These are phyloP conservation scores for Trichoderma sp. DNA, from an alignment of 2,329 filamentous ascomycete genomes.

Conservation along the genomic window DNA sequence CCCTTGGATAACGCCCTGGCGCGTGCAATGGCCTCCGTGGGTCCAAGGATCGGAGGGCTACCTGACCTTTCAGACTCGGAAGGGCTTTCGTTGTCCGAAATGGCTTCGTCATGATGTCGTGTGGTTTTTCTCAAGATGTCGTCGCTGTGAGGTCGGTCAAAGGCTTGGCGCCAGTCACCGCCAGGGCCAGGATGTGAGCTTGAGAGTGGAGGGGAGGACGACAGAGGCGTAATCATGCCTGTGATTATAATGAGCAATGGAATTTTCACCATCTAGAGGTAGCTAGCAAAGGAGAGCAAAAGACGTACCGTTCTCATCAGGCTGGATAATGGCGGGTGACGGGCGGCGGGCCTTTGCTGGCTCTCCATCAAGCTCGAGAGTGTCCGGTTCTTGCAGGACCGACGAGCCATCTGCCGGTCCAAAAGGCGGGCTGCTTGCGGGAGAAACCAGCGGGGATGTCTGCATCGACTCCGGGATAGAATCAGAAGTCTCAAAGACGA, in stretches of 20 bases:
- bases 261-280: neutral
- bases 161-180: constrained; percentile 50
- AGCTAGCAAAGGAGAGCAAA: neutral
- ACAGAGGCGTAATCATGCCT: constrained; percentile 53
- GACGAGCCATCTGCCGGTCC: constrained; percentile 33
- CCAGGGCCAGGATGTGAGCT: constrained; percentile 46
- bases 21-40: constrained; percentile 74
- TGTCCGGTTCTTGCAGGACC: constrained; percentile 64
- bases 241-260: constrained; percentile 12
- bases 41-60: constrained; percentile 73
- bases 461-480: constrained; percentile 90
- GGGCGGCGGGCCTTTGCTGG: constrained; percentile 41
- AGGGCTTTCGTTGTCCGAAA: constrained; percentile 38
- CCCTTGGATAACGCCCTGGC: constrained; percentile 83
- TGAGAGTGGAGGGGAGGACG: constrained; percentile 51
- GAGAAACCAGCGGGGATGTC: constrained; percentile 90
- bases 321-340: constrained; percentile 40
- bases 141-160: constrained; percentile 52
- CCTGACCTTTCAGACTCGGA: constrained; percentile 57
- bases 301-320: constrained; percentile 32
- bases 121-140: constrained; percentile 50
- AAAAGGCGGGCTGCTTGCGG: constrained; percentile 77
- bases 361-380: constrained; percentile 60
- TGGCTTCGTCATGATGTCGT: constrained; percentile 38
- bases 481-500: constrained; percentile 93